A percentile compares a stretch with the other conserved stretches of the same genome.
Evolutionary conservation across 1,284 basidiomycete genomes (phyloP).

Genomic region (Fomitopsis palustris): DNA sequence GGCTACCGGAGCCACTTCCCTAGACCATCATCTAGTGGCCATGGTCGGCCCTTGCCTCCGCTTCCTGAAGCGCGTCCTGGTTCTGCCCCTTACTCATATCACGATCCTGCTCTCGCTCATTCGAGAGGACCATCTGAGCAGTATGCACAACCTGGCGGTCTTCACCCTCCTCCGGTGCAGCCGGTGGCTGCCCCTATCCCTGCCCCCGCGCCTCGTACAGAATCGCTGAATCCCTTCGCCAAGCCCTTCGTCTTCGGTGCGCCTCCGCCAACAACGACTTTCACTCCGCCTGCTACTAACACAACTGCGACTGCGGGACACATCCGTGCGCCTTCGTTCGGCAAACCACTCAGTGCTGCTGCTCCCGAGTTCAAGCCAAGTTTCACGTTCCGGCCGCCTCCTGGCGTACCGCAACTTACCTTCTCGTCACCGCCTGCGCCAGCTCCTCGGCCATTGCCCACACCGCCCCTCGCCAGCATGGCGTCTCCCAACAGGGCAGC

Average conservation of each 20-base stretch:
- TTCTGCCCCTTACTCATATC: slow-evolving; percentile 56
- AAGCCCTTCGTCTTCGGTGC: slow-evolving; percentile 65
- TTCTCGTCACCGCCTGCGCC: slow-evolving; percentile 31
- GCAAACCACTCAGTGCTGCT: slow-evolving; percentile 67
- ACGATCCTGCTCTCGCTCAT: slow-evolving; percentile 62
- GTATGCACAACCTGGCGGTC: slow-evolving; percentile 17
- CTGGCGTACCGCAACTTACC: slow-evolving; percentile 57
- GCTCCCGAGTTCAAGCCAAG: slow-evolving; percentile 79
- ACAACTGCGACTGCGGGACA: slow-evolving; percentile 41
- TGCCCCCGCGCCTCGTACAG: slow-evolving; percentile 16
- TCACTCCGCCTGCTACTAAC: slow-evolving; percentile 21
- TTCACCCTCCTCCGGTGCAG: slow-evolving; percentile 20
- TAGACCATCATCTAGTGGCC: slow-evolving; percentile 18
- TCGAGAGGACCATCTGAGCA: slow-evolving; percentile 51
- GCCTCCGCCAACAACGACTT: background rate
- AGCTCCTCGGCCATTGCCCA: slow-evolving; percentile 27
- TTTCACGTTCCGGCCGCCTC: slow-evolving; percentile 72
- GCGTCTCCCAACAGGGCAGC: slow-evolving; percentile 16
- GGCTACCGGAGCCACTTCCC: slow-evolving; percentile 23
- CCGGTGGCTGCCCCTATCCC: slow-evolving; percentile 7
- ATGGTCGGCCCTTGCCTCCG: slow-evolving; percentile 50
- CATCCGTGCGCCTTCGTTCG: slow-evolving; percentile 55
- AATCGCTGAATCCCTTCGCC: slow-evolving; percentile 68
- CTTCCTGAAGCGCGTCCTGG: slow-evolving; percentile 61
- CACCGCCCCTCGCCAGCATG: slow-evolving; percentile 27